Evolutionary conservation across 1,284 basidiomycete species (phyloP).

Genomic region (Dichomitus squalens): DNA sequence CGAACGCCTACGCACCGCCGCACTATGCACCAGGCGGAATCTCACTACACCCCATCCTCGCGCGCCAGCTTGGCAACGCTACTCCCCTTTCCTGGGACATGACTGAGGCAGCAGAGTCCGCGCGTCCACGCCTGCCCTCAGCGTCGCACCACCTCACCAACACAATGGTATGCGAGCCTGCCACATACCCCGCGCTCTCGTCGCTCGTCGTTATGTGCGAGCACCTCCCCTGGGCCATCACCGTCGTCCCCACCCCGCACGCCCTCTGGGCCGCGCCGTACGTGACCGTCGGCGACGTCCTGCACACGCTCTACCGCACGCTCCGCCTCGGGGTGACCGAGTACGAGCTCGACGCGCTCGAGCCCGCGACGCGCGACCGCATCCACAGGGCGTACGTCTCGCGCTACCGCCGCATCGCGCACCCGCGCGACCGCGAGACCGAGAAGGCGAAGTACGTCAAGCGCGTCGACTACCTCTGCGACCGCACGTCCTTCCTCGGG

Average conservation of each 20-base stretch:
- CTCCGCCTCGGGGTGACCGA: constrained; percentile 18
- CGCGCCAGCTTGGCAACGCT: constrained; percentile 3
- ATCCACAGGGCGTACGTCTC: constrained; percentile 19
- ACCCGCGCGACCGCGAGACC: constrained; percentile 10
- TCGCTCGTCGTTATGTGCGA: constrained; percentile 20
- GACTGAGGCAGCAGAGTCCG: constrained; percentile 5
- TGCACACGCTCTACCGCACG: constrained; percentile 23
- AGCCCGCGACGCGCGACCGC: constrained; percentile 16
- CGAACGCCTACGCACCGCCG: background rate
- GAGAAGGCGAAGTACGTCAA: constrained; percentile 27
- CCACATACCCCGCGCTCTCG: constrained; percentile 14
- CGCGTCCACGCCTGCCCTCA: constrained; percentile 4
- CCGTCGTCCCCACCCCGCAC: constrained; percentile 7
- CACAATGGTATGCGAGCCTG: constrained; percentile 13
- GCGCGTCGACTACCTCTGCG: constrained; percentile 30
- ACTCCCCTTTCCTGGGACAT: constrained; percentile 21
- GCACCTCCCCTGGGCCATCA: constrained; percentile 22
- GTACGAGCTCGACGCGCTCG: constrained; percentile 16
- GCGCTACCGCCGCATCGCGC: constrained; percentile 18
- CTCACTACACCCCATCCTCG: constrained; percentile 14
- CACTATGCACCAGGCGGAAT: constrained; percentile 3
- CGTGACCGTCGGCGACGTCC: constrained; percentile 28
- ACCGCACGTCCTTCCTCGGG: constrained; percentile 22
- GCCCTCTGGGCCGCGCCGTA: constrained; percentile 19
- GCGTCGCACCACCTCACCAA: constrained; percentile 4